phyloP scores from a whole-genome alignment of 805 yeast species.

The Candida xiaguanensis region DNA sequence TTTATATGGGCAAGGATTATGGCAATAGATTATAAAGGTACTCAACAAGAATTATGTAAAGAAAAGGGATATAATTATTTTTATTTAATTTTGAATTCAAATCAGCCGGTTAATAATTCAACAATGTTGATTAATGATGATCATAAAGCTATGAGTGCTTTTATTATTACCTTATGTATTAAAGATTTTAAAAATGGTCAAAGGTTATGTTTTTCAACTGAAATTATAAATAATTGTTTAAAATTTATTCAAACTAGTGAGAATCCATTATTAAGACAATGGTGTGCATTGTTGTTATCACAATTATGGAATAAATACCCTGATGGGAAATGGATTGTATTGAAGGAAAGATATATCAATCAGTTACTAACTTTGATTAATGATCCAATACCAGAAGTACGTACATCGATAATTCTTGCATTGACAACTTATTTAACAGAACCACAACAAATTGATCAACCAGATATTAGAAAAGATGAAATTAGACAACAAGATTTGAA shows the following conservation, averaged over 20 bases:
- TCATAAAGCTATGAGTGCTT: slow-evolving; percentile 94
- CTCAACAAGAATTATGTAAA: slow-evolving; percentile 88
- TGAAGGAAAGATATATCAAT: slow-evolving; percentile 59
- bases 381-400: slow-evolving; percentile 94
- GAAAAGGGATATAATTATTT: slow-evolving; percentile 90
- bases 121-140: slow-evolving; percentile 58
- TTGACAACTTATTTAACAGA: slow-evolving; percentile 65
- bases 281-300: slow-evolving; percentile 80
- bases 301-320: slow-evolving; percentile 71
- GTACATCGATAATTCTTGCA: slow-evolving; percentile 78
- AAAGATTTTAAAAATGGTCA: slow-evolving; percentile 79
- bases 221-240: slow-evolving; percentile 64
- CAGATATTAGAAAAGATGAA: slow-evolving; percentile 41
- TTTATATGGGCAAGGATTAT: slow-evolving; percentile 97
- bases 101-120: slow-evolving; percentile 16
- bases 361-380: slow-evolving; percentile 55
- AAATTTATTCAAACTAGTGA: slow-evolving; percentile 68
- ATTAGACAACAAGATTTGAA: slow-evolving; percentile 65
- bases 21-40: slow-evolving; percentile 88
- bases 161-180: slow-evolving; percentile 80
- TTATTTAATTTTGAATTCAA: slow-evolving; percentile 64
- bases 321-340: slow-evolving; percentile 70
- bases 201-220: slow-evolving; percentile 70
- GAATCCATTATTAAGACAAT: slow-evolving; percentile 82
- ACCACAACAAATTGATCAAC: slow-evolving; percentile 13